A percentile compares a stretch with the other conserved stretches of the same genome.
These are phyloP conservation scores for Daldinia sp. DNA, from an alignment of 2,329 filamentous ascomycete genomes.

Conservation along the genomic window DNA sequence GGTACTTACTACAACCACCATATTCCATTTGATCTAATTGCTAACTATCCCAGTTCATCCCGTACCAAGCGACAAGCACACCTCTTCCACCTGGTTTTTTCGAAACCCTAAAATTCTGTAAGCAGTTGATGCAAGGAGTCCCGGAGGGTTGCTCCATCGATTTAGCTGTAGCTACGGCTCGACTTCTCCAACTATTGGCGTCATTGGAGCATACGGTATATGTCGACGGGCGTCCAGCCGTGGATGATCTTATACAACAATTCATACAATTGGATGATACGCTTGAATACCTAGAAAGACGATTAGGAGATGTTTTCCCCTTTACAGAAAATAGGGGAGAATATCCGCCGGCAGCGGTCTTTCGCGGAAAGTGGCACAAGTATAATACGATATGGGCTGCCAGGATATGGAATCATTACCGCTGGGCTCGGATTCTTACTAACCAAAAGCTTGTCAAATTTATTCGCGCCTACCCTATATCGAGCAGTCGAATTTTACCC, in stretches of 20 bases:
- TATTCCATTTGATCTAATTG: conserved; percentile 2
- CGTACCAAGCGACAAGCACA: conserved; percentile 56
- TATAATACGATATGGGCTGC: conserved; percentile 67
- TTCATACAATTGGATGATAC: conserved; percentile 56
- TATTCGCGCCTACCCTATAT: conserved; percentile 55
- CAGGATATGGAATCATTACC: conserved; percentile 70
- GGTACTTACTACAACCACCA: conserved; percentile 57
- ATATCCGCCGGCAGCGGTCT: conserved; percentile 59
- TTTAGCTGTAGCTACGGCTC: conserved; percentile 57
- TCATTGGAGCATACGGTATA: conserved; percentile 52
- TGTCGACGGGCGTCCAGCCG: conserved; percentile 55
- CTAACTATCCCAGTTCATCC: conserved; percentile 57
- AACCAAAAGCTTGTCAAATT: conserved; percentile 63
- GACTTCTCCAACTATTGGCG: conserved; percentile 56
- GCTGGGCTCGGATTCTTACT: conserved; percentile 67
- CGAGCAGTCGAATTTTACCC: conserved; percentile 52
- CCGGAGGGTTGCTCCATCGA: conserved; percentile 57
- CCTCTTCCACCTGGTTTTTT: conserved; percentile 58
- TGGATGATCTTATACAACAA: conserved; percentile 54
- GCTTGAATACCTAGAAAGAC: conserved; percentile 57
- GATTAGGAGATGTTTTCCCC: conserved; percentile 54
- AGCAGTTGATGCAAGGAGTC: conserved; percentile 49
- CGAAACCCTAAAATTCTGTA: conserved; percentile 58
- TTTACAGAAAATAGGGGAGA: conserved; percentile 52
- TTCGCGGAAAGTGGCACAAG: conserved; percentile 65